Evolutionary conservation across 352 stramenopile genomes (phyloP).

Genomic region (Pilasporangium apinafurcum): DNA sequence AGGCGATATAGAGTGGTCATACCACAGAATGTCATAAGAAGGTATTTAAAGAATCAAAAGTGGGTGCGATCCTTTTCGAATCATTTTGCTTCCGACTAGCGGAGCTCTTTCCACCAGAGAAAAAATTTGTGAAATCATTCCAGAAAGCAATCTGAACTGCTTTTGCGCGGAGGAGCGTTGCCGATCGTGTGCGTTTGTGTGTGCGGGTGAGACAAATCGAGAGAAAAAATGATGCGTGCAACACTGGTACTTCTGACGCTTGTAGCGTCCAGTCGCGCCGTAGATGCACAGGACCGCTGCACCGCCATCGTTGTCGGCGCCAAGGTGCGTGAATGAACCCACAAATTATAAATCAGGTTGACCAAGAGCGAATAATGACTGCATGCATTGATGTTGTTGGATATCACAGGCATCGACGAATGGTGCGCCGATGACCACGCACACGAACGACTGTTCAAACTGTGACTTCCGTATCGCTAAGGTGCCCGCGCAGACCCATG

Average conservation of each 20-base stretch:
- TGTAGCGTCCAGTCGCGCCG: constrained; percentile 4
- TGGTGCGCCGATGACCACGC: constrained; percentile 68
- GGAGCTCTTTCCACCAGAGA: too few relatives aligned
- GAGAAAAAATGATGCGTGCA: too few relatives aligned
- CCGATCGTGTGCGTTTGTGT: too few relatives aligned
- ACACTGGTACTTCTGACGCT: constrained; percentile 12
- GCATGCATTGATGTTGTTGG: neutral
- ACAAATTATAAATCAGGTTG: neutral
- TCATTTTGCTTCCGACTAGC: too few relatives aligned
- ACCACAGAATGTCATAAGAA: too few relatives aligned
- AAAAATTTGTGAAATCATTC: too few relatives aligned
- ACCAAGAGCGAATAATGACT: neutral
- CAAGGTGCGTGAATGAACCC: constrained; percentile 41
- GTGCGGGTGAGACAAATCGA: too few relatives aligned
- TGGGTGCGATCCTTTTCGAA: too few relatives aligned
- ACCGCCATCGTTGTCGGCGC: constrained; percentile 75
- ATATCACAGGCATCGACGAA: constrained; percentile 46
- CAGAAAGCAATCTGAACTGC: too few relatives aligned
- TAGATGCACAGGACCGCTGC: constrained; percentile 50
- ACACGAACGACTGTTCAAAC: constrained; percentile 79
- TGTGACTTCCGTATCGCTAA: constrained; percentile 83
- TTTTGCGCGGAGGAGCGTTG: too few relatives aligned
- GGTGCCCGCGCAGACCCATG: constrained; percentile 51
- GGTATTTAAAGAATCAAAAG: too few relatives aligned
- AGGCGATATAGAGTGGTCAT: too few relatives aligned